phyloP scores from a whole-genome alignment of 2,329 filamentous ascomycete genomes.

The Beauveria varroae region DNA sequence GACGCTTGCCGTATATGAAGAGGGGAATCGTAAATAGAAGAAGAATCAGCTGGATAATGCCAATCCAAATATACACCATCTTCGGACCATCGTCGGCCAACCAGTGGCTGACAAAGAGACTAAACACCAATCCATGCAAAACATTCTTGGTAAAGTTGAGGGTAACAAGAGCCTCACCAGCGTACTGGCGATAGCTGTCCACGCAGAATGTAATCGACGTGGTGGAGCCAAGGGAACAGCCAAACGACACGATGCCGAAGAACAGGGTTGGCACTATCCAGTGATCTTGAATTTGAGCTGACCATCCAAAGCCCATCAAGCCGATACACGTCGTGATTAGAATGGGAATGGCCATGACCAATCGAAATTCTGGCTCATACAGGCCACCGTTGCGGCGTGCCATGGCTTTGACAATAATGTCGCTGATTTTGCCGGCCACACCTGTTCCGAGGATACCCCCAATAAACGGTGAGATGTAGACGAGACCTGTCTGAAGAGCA shows the following conservation, averaged over 20 bases:
- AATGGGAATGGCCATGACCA: constrained; percentile 81
- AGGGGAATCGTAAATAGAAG: constrained; percentile 75
- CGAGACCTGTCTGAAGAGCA: constrained; percentile 70
- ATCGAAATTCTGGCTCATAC: constrained; percentile 89
- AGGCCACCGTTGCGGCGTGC: constrained; percentile 80
- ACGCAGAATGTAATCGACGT: constrained; percentile 92
- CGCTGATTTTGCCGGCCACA: constrained; percentile 81
- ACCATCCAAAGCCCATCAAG: constrained; percentile 96
- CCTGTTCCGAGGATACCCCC: constrained; percentile 86
- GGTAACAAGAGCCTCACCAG: constrained; percentile 87
- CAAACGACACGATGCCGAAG: constrained; percentile 87
- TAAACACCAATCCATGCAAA: constrained; percentile 82
- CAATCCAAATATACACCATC: constrained; percentile 73
- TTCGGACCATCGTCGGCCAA: constrained; percentile 67
- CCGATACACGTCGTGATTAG: constrained; percentile 72
- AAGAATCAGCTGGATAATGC: constrained; percentile 73
- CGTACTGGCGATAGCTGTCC: constrained; percentile 88
- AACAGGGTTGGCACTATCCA: constrained; percentile 94
- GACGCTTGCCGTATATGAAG: constrained; percentile 89
- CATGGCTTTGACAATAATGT: constrained; percentile 77
- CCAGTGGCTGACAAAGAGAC: constrained; percentile 83
- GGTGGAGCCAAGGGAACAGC: constrained; percentile 81
- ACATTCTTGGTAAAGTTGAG: constrained; percentile 94
- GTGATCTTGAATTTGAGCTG: constrained; percentile 60
- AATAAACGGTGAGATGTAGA: constrained; percentile 86